Conservation (phyloP, 2,329 filamentous ascomycete genomes). For the Juglanconis oblonga region DNA sequence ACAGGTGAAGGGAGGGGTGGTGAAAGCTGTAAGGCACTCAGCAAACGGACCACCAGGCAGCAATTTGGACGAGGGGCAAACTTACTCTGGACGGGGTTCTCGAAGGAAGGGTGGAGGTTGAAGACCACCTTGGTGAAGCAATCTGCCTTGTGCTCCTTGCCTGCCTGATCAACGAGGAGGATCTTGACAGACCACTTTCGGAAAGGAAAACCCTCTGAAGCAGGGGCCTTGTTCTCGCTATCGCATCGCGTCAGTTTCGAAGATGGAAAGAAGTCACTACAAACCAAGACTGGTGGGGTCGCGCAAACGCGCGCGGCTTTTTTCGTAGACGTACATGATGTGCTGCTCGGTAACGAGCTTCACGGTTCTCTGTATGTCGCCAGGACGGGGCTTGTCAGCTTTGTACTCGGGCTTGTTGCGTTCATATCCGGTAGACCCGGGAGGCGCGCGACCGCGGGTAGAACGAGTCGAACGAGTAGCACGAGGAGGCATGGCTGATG, state of each 20-base stretch:
- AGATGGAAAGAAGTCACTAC: background rate
- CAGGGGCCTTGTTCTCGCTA: slow-evolving; percentile 71
- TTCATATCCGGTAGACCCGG: background rate
- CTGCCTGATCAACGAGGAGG: slow-evolving; percentile 79
- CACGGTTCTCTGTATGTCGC: slow-evolving; percentile 69
- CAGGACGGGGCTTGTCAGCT: slow-evolving; percentile 9
- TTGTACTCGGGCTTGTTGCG: slow-evolving; percentile 18
- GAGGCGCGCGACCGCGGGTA: background rate
- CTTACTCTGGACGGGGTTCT: slow-evolving; percentile 80
- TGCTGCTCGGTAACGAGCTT: slow-evolving; percentile 92
- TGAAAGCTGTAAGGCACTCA: slow-evolving; percentile 58
- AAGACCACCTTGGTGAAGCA: slow-evolving; percentile 93
- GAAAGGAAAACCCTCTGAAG: slow-evolving; percentile 86
- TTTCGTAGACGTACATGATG: slow-evolving; percentile 61
- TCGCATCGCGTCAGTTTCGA: slow-evolving; percentile 24
- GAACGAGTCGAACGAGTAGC: background rate
- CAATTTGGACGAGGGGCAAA: slow-evolving; percentile 20
- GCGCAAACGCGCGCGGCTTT: background rate
- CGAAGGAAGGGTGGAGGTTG: slow-evolving; percentile 91
- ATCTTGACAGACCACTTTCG: slow-evolving; percentile 88
- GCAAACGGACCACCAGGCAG: slow-evolving; percentile 4
- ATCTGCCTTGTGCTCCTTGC: slow-evolving; percentile 76
- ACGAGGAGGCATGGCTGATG: background rate
- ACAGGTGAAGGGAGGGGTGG: slow-evolving; percentile 82
- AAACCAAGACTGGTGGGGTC: background rate